These are phyloP conservation scores for Penstemon newberryi DNA, from an alignment of 257 asterid species.

Conservation along the genomic window DNA sequence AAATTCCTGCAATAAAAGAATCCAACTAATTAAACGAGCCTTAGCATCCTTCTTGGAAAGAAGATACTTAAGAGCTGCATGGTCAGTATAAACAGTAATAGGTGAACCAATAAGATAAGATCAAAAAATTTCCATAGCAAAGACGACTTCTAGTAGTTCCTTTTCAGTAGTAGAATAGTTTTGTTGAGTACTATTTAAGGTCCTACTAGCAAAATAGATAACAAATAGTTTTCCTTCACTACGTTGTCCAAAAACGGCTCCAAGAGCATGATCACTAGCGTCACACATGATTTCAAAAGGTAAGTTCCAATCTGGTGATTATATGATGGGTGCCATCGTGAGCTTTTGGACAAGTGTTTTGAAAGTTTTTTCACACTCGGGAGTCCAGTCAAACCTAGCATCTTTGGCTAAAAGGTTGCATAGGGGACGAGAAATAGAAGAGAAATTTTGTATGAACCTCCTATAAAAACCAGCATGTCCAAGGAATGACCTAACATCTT, in stretches of 20 bases:
- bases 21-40: neutral
- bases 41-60: conserved; percentile 1
- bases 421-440: no score
- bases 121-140: no score
- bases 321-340: neutral
- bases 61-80: no score
- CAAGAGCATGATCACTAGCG: conserved; percentile 19
- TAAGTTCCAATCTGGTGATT: conserved; percentile 16
- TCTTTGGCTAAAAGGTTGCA: neutral
- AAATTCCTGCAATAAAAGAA: neutral
- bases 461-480: no score
- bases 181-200: neutral
- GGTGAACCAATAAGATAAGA: no score
- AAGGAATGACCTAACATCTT: no score
- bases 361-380: conserved; percentile 10
- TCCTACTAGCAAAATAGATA: conserved; percentile 20
- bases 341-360: neutral
- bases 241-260: conserved; percentile 26
- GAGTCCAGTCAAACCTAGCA: neutral
- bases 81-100: no score
- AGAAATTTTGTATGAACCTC: no score
- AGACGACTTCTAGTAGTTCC: no score
- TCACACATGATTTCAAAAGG: conserved; percentile 31
- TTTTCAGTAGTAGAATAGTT: no score
- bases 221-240: neutral